phyloP scores from a whole-genome alignment of 208 protist genomes.

The Trypanosoma vivax region DNA sequence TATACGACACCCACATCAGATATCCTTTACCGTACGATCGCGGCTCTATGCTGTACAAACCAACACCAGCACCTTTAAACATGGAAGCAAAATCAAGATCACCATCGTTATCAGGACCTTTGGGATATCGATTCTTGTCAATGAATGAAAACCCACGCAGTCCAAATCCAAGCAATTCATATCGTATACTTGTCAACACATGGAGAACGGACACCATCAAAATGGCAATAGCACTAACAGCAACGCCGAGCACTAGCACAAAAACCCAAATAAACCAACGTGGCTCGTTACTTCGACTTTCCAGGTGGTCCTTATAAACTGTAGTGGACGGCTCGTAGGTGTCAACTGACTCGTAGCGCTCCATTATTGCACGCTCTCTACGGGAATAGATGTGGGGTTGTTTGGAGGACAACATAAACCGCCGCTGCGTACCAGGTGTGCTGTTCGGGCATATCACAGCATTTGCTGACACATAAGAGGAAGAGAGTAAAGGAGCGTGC shows the following conservation, averaged over 20 bases:
- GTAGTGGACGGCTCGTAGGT: conserved; percentile 43
- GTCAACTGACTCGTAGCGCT: conserved; percentile 49
- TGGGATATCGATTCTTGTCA: conserved; percentile 3
- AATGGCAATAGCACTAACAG: conserved; percentile 30
- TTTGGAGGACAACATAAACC: conserved; percentile 16
- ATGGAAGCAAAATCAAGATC: conserved; percentile 14
- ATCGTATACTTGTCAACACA: conserved; percentile 34
- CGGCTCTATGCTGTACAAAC: conserved; percentile 22
- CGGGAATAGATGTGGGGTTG: conserved; percentile 23
- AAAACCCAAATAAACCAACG: conserved; percentile 68
- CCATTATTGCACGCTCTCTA: conserved; percentile 31
- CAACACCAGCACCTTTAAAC: conserved; percentile 21
- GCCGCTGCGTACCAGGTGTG: conserved; percentile 4
- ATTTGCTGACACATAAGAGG: no score
- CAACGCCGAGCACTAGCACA: conserved; percentile 33
- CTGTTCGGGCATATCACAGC: no score
- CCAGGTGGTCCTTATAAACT: conserved; percentile 55
- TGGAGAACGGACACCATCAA: conserved; percentile 28
- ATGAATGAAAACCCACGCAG: conserved; percentile 30
- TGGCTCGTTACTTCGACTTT: conserved; percentile 41
- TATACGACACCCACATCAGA: conserved; percentile 25
- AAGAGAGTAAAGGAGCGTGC: no score
- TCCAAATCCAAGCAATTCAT: conserved; percentile 41
- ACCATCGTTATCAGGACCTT: not conserved
- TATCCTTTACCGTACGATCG: conserved; percentile 25